A percentile compares a stretch with the other conserved stretches of the same genome.
These are phyloP conservation scores for Penicillium capsulatum DNA, from an alignment of 2,329 filamentous ascomycete species.

Conservation along the genomic window DNA sequence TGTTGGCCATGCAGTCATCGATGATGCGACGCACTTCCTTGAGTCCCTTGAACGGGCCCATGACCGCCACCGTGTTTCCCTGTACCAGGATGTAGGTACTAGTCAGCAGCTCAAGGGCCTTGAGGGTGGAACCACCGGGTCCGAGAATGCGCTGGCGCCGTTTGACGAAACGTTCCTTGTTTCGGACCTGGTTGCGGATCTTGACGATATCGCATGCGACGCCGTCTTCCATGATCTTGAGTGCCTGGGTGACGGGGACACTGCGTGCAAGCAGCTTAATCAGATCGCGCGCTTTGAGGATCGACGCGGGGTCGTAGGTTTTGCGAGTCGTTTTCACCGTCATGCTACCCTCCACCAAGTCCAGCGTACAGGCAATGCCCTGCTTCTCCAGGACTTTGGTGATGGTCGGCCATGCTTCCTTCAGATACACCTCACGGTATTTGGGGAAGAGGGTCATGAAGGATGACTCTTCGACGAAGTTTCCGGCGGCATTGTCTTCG, in stretches of 20 bases:
- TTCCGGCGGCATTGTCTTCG: conserved; percentile 77
- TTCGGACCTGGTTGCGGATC: conserved; percentile 81
- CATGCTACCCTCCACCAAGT: conserved; percentile 95
- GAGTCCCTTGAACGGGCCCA: conserved; percentile 88
- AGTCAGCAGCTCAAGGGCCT: conserved; percentile 88
- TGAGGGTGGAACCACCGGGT: conserved; percentile 84
- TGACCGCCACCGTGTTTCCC: conserved; percentile 87
- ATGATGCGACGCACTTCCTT: conserved; percentile 88
- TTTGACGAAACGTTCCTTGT: conserved; percentile 95
- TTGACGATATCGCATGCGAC: conserved; percentile 94
- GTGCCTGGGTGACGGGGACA: conserved; percentile 64
- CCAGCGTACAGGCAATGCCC: conserved; percentile 85
- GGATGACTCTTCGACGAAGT: conserved; percentile 87
- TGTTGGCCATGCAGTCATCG: conserved; percentile 94
- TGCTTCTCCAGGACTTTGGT: conserved; percentile 81
- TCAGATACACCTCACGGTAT: conserved; percentile 91
- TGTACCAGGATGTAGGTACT: conserved; percentile 91
- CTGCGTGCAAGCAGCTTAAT: conserved; percentile 89
- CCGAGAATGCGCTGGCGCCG: conserved; percentile 87
- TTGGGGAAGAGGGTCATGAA: conserved; percentile 85
- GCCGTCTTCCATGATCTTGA: conserved; percentile 91
- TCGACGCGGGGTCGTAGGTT: conserved; percentile 86
- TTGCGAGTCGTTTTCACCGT: conserved; percentile 91
- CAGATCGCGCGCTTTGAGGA: conserved; percentile 88
- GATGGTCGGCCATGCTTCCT: conserved; percentile 87